Base-by-base conservation (phyloP, 2,329 filamentous ascomycete species). In the Akanthomyces uredinophilus region DNA sequence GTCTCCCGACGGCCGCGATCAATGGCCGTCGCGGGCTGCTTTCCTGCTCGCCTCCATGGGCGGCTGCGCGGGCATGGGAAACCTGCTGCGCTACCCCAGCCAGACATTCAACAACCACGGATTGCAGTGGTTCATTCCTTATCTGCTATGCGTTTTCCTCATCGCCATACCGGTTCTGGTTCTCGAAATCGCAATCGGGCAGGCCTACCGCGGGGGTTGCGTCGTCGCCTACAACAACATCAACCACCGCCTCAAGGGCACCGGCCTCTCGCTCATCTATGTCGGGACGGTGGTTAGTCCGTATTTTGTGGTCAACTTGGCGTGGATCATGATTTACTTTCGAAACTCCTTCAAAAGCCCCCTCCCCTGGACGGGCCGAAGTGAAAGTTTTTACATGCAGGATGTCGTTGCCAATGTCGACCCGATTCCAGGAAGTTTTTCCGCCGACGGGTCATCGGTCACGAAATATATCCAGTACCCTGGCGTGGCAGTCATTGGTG, bases 111-210 rank as follows among this genome's bases (percentile, higher is more conserved):
- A 85, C 72, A 85, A 85, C 68, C 77, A 83, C 61, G 83, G 83
- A 3, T 73, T 85, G 6, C 83, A 85, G 66, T 86, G 83, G 83
- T 86, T 84, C 69, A 79, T 85, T 20, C 83, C 83, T 0, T 86
- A 85, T 64, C 68, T 85, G 5, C 72, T 85, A 61, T 80, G 81
- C 6, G 76, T 85, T 18, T 80, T 83, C 62, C 70, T 84, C 13
- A 77, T 86, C 62, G 82, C 82, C 43, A 84, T 85, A 50, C 83
- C 83, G 0, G 77, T 79, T 0, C 75, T 85, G 43, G 77, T 84
- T 14, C 77, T 85, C 24, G 83, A 86, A 68, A 83, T 85, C 56
- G 89, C 89, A 59, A 91, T 90, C 58, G 91, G 91, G 52, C 89
- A 85, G 66, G 82, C 82, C 5, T 83, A 84, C 67, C 81, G 81